A percentile compares a stretch with the other conserved stretches of the same genome.
These are phyloP conservation scores for Raphanus raphanistrum DNA, from an alignment of 345 rosid species.

Conservation along the genomic window DNA sequence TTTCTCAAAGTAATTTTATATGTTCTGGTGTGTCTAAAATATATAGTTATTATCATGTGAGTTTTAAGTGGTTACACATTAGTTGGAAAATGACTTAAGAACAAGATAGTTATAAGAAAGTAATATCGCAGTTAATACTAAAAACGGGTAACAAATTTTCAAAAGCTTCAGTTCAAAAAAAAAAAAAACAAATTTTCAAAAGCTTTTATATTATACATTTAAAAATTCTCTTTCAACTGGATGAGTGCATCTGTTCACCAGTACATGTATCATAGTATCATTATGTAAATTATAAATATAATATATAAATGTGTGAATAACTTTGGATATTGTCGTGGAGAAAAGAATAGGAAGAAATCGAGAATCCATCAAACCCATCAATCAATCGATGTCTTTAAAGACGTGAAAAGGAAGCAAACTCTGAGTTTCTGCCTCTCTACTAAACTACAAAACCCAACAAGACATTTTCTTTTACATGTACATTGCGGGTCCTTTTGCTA, in stretches of 20 bases:
- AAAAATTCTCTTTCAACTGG: neutral
- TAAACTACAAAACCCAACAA: slow-evolving; percentile 34
- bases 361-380: slow-evolving; percentile 48
- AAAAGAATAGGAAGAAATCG: slow-evolving; percentile 37
- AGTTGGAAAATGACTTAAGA: neutral
- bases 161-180: too few species aligned
- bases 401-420: slow-evolving; percentile 68
- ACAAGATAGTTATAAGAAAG: neutral
- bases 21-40: neutral
- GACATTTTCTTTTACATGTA: slow-evolving; percentile 21
- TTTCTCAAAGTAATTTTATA: neutral
- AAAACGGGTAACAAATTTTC: neutral
- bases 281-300: neutral
- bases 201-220: neutral
- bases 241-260: neutral
- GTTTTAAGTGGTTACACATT: neutral
- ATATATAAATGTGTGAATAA: neutral
- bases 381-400: slow-evolving; percentile 44
- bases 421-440: slow-evolving; percentile 31
- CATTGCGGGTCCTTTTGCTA: slow-evolving; percentile 33
- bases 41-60: neutral
- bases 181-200: neutral
- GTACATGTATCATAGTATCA: neutral
- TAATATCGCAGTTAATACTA: neutral
- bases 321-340: slow-evolving; percentile 16